phyloP scores from a whole-genome alignment of 257 asterid genomes.

The Nyctanthes arbortristis region DNA sequence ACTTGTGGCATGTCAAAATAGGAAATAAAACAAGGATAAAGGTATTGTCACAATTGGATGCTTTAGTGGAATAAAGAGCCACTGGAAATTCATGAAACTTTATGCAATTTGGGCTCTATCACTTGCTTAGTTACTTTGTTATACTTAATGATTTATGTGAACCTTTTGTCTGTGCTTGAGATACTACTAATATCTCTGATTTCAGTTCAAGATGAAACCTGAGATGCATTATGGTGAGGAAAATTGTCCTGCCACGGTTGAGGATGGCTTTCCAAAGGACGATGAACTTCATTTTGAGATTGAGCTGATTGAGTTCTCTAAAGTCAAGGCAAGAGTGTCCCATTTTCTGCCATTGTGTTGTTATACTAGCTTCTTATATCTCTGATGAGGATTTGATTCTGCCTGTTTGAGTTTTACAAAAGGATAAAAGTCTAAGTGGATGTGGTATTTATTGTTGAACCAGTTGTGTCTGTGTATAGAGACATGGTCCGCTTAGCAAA shows the following conservation, averaged over 20 bases:
- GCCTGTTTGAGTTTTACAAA: conserved; percentile 1
- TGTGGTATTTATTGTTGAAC: no score
- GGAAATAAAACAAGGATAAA: no score
- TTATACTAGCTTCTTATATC: neutral
- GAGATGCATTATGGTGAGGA: conserved; percentile 94
- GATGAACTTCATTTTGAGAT: conserved; percentile 94
- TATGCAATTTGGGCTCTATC: conserved; percentile 17
- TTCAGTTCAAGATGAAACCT: conserved; percentile 92
- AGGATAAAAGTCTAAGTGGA: no score
- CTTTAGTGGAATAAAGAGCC: conserved; percentile 11
- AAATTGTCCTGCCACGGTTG: conserved; percentile 76
- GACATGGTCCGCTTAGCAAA: no score
- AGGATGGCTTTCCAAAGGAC: conserved; percentile 88
- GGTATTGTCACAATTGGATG: no score
- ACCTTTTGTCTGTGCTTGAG: conserved; percentile 17
- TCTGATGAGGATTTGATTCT: neutral
- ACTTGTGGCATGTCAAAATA: no score
- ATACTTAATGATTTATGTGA: neutral
- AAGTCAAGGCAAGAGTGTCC: conserved; percentile 78
- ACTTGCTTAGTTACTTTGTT: conserved; percentile 1
- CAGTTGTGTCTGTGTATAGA: no score
- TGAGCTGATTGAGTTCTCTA: conserved; percentile 83
- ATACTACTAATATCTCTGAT: conserved; percentile 27
- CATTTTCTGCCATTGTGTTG: conserved; percentile 14
- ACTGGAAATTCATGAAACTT: neutral